Conservation (phyloP, 2,329 filamentous ascomycete species). For the Aspergillus versicolor region DNA sequence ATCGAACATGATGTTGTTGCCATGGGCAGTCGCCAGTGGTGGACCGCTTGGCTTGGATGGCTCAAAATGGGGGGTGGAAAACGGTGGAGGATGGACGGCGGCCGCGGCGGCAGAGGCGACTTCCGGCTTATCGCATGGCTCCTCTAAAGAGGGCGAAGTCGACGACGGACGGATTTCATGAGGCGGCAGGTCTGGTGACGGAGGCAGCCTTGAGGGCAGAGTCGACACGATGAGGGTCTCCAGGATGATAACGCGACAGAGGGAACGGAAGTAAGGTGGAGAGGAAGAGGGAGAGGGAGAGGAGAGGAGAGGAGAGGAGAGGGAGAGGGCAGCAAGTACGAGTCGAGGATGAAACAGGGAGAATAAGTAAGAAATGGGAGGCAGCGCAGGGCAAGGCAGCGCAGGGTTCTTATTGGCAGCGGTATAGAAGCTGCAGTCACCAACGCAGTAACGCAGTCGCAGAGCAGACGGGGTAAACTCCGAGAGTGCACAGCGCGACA, state of each 20-base stretch:
- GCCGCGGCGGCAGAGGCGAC: constrained; percentile 30
- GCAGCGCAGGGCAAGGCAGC: constrained; percentile 6
- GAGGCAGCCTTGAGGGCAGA: constrained; percentile 4
- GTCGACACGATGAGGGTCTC: constrained; percentile 19
- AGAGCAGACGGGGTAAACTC: constrained; percentile 12
- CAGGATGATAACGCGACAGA: constrained; percentile 12
- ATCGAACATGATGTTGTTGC: constrained; percentile 46
- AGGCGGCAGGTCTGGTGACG: constrained; percentile 6
- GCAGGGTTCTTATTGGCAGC: constrained; percentile 8
- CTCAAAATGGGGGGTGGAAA: constrained; percentile 24
- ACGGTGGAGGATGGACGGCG: constrained; percentile 37
- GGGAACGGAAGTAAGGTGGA: not conserved
- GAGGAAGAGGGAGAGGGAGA: constrained; percentile 3
- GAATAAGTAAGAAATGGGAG: constrained; percentile 6
- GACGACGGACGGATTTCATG: constrained; percentile 22
- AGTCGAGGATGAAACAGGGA: constrained; percentile 4
- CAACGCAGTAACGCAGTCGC: not conserved
- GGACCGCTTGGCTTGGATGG: constrained; percentile 24
- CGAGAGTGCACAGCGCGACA: constrained; percentile 11
- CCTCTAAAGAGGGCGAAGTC: constrained; percentile 20
- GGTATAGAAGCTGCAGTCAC: constrained; percentile 5
- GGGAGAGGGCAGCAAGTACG: not conserved
- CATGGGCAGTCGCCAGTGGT: constrained; percentile 27
- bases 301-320: not conserved
- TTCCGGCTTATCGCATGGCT: constrained; percentile 42